A percentile compares a stretch with the other conserved stretches of the same genome.
Evolutionary conservation across 169 alveolate genomes (phyloP).

Genomic region (Besnoitia besnoiti): DNA sequence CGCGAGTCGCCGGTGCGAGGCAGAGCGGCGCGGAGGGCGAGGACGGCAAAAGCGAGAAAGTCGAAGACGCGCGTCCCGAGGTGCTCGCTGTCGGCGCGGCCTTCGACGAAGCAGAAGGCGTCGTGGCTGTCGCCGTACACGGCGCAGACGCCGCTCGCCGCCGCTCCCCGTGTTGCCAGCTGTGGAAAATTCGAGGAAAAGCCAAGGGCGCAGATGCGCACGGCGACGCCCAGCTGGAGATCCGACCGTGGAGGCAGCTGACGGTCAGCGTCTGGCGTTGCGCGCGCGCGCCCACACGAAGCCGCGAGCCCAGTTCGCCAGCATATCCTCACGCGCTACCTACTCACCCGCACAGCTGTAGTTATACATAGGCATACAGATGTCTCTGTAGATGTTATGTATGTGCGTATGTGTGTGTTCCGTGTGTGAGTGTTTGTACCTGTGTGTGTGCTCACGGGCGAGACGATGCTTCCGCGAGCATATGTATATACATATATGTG

Average conservation of each 20-base stretch:
- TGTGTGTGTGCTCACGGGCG: no score
- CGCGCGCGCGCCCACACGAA: not conserved
- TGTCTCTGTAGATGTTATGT: not conserved
- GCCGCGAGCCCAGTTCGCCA: not conserved
- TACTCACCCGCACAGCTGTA: not conserved
- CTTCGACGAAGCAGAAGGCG: not conserved
- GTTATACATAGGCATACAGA: not conserved
- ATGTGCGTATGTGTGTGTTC: no score
- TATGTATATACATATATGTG: not conserved
- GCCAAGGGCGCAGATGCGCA: not conserved
- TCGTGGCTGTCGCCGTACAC: not conserved
- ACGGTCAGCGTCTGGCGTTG: not conserved
- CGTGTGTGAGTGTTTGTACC: no score
- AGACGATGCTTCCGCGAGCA: no score
- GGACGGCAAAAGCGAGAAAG: not conserved
- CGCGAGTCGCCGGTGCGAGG: not conserved
- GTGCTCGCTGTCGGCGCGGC: not conserved
- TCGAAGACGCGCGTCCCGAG: not conserved
- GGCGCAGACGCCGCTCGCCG: not conserved
- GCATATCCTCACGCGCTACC: not conserved
- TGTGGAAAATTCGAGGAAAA: not conserved
- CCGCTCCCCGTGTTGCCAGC: not conserved
- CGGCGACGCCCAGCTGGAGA: not conserved
- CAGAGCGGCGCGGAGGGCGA: not conserved
- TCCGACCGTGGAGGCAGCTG: conserved; percentile 17